Conservation (phyloP, 306 rosid species). For the Prunus dulcis region DNA sequence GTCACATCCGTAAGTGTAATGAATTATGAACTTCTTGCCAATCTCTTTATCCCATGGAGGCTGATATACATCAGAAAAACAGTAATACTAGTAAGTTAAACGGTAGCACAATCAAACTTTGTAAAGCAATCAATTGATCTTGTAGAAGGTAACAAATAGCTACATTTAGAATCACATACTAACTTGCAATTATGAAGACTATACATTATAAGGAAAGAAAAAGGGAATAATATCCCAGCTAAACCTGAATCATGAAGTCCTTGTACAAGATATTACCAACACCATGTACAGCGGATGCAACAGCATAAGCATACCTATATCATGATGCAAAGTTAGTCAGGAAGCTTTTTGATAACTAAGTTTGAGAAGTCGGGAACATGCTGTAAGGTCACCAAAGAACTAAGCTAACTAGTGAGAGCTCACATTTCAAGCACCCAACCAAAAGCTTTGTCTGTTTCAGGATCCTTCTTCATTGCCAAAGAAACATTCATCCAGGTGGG, state of each 20-base stretch:
- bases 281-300: conserved; percentile 81
- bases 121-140: background rate
- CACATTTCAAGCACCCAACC: conserved; percentile 99
- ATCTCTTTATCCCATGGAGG: conserved; percentile 91
- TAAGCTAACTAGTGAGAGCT: conserved; percentile 22
- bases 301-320: conserved; percentile 93
- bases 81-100: conserved; percentile 23
- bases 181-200: conserved; percentile 4
- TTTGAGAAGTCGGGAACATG: background rate
- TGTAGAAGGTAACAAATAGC: background rate
- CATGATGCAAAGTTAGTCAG: conserved; percentile 20
- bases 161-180: background rate
- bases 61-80: conserved; percentile 39
- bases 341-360: background rate
- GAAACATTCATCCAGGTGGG: conserved; percentile 99
- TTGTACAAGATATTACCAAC: conserved; percentile 80
- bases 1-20: conserved; percentile 95
- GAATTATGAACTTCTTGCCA: conserved; percentile 75
- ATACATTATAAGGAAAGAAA: background rate
- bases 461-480: conserved; percentile 97
- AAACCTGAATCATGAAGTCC: conserved; percentile 99
- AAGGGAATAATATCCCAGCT: conserved; percentile 15
- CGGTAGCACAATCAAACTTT: background rate
- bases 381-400: conserved; percentile 5
- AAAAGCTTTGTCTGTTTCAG: conserved; percentile 94